Conservation (phyloP, 768 basidiomycete genomes). For the Amanita rimosa region DNA sequence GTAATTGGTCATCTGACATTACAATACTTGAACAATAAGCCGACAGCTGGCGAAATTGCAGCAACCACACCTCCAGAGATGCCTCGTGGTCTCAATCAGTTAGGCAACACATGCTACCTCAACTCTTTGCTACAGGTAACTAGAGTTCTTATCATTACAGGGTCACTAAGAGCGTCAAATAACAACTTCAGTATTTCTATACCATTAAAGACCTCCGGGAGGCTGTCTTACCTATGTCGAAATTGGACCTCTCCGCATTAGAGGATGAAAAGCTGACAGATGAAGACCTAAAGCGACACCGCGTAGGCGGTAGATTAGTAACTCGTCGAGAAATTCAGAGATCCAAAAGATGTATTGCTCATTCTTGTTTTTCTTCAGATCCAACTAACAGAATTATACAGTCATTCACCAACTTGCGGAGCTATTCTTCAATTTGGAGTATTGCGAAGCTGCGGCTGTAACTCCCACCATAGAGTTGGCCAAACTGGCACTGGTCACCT, state of each 20-base stretch:
- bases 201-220: conserved; percentile 87
- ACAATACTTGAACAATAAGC: not conserved
- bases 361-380: conserved; percentile 1
- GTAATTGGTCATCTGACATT: conserved; percentile 19
- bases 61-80: conserved; percentile 47
- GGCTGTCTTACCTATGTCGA: conserved; percentile 52
- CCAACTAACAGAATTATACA: conserved; percentile 17
- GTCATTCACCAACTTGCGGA: conserved; percentile 74
- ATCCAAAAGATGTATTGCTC: conserved; percentile 67
- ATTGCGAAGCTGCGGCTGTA: conserved; percentile 51
- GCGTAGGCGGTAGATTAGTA: conserved; percentile 81
- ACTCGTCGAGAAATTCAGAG: conserved; percentile 72
- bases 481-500: conserved; percentile 84
- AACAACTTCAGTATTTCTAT: conserved; percentile 68
- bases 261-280: conserved; percentile 69
- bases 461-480: conserved; percentile 82
- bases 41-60: conserved; percentile 53
- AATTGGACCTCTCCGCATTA: conserved; percentile 39
- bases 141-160: not conserved
- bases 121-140: conserved; percentile 68
- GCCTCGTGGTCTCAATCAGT: conserved; percentile 80
- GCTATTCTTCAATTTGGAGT: conserved; percentile 70
- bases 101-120: conserved; percentile 82
- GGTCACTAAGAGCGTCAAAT: not conserved
- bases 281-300: conserved; percentile 71